phyloP scores from a whole-genome alignment of 129 eudicot genomes.

The Artemisia tridentata region DNA sequence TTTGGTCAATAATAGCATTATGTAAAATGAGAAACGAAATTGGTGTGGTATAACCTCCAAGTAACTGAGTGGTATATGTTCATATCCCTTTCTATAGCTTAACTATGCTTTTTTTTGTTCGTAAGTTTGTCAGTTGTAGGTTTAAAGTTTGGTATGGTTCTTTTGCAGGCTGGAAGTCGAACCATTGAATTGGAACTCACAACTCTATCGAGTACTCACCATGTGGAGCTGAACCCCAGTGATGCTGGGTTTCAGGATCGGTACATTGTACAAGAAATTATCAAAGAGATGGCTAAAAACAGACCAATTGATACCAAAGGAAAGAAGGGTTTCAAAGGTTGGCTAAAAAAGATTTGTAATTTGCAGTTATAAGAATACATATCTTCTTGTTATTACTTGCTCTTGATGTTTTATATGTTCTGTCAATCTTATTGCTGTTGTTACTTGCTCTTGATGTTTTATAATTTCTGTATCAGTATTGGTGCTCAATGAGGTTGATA shows the following conservation, averaged over 20 bases:
- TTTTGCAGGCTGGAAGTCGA: constrained; percentile 78
- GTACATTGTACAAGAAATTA: constrained; percentile 89
- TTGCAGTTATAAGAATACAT: background rate
- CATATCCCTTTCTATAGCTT: too few relatives aligned
- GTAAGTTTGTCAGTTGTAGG: background rate
- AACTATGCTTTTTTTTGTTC: too few relatives aligned
- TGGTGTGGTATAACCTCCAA: too few relatives aligned
- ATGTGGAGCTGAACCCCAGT: constrained; percentile 87
- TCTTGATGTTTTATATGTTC: background rate
- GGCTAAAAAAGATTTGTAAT: background rate
- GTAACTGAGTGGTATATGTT: too few relatives aligned
- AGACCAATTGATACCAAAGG: constrained; percentile 92
- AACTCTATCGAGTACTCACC: constrained; percentile 82
- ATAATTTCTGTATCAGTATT: constrained; percentile 46
- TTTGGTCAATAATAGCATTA: too few relatives aligned
- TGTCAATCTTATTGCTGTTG: background rate
- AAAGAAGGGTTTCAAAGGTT: constrained; percentile 88
- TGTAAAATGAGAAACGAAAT: too few relatives aligned
- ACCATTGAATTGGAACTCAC: constrained; percentile 89
- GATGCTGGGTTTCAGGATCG: constrained; percentile 98
- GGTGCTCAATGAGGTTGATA: constrained; percentile 96
- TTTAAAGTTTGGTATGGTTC: background rate
- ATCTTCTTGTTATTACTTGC: too few relatives aligned
- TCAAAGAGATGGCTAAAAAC: constrained; percentile 98
- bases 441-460: too few relatives aligned